These are phyloP conservation scores for Kazachstania martiniae DNA, from an alignment of 805 yeast genomes.

Conservation along the genomic window DNA sequence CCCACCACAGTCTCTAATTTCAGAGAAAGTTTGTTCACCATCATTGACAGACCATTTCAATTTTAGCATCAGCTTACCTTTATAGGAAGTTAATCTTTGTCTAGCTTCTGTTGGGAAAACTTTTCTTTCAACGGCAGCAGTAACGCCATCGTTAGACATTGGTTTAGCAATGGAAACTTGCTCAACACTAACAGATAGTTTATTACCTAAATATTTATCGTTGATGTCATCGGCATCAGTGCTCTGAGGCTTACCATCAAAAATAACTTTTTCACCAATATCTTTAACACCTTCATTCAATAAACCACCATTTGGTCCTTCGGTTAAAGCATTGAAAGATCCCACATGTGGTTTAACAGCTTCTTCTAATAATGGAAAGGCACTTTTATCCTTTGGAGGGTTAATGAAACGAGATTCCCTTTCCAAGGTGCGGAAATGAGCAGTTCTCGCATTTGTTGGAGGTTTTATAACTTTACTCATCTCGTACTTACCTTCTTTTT, in stretches of 20 bases:
- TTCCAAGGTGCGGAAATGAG: constrained; percentile 59
- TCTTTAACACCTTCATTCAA: constrained; percentile 79
- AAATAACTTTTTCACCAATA: constrained; percentile 76
- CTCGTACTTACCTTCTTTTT: no score
- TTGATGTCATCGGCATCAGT: constrained; percentile 27
- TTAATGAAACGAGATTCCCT: constrained; percentile 75
- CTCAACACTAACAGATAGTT: constrained; percentile 73
- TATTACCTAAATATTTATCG: constrained; percentile 67
- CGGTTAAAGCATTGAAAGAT: constrained; percentile 89
- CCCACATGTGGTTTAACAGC: constrained; percentile 95
- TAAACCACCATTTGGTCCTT: constrained; percentile 77
- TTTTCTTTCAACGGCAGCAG: constrained; percentile 62
- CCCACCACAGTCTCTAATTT: constrained; percentile 82
- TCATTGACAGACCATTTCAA: constrained; percentile 81
- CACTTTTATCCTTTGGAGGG: constrained; percentile 81
- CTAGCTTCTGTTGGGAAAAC: constrained; percentile 81
- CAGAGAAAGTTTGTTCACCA: constrained; percentile 63
- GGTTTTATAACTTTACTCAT: constrained; percentile 27
- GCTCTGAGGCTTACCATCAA: constrained; percentile 43
- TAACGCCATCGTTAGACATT: constrained; percentile 39
- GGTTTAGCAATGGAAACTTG: constrained; percentile 84
- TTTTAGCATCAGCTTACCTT: constrained; percentile 67
- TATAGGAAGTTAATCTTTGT: constrained; percentile 78
- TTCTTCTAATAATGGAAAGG: constrained; percentile 70
- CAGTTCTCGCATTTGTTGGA: constrained; percentile 28